Percentiles rank a stretch among this genome's conserved stretches.
phyloP scores from a whole-genome alignment of 768 basidiomycete species.

The Pleurotus sapidus region DNA sequence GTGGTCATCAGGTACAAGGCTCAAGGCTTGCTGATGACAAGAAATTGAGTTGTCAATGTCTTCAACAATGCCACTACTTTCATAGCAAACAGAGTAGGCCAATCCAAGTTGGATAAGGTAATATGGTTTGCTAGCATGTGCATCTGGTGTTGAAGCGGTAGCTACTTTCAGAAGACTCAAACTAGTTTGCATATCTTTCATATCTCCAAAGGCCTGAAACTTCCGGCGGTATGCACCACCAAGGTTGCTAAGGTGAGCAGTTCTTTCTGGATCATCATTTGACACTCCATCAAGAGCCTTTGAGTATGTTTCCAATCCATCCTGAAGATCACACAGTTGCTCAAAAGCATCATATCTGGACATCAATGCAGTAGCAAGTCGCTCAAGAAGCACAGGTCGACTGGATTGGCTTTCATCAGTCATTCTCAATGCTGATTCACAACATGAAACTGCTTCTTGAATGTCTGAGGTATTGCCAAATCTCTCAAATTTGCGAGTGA shows the following conservation, averaged over 20 bases:
- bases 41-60: constrained; percentile 20
- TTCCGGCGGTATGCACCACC: constrained; percentile 10
- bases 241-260: constrained; percentile 8
- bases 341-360: constrained; percentile 6
- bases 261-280: constrained; percentile 4
- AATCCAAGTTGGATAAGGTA: constrained; percentile 18
- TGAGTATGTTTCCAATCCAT: constrained; percentile 9
- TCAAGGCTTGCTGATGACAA: constrained; percentile 4
- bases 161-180: constrained; percentile 9
- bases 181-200: constrained; percentile 14
- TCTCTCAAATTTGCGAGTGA: background rate
- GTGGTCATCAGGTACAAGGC: constrained; percentile 7
- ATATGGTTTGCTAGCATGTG: constrained; percentile 6
- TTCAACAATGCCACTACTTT: constrained; percentile 18
- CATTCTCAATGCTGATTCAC: constrained; percentile 5
- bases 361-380: constrained; percentile 9
- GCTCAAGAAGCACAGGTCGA: constrained; percentile 1
- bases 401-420: background rate
- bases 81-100: constrained; percentile 19
- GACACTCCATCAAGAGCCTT: constrained; percentile 8
- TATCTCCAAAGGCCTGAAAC: constrained; percentile 11
- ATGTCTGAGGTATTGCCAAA: constrained; percentile 10
- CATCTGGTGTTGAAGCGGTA: constrained; percentile 9
- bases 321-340: constrained; percentile 11
- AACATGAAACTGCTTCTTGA: constrained; percentile 5